Percentiles rank a stretch among this genome's conserved stretches.
phyloP scores from a whole-genome alignment of 768 basidiomycete genomes.

The Kwoniella heveanensis region DNA sequence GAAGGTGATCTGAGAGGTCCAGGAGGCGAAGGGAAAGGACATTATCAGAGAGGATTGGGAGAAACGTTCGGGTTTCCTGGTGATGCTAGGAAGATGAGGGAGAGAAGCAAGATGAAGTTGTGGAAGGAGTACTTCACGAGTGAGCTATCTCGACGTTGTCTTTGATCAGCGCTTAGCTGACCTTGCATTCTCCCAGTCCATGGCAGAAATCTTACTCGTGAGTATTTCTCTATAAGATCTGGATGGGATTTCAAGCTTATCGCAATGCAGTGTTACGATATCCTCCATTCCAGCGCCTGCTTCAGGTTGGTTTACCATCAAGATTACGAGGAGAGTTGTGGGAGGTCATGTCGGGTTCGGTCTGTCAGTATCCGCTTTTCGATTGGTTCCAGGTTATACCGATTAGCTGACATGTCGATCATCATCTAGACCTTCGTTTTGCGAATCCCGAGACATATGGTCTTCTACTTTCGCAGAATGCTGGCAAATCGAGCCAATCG shows the following conservation, averaged over 20 bases:
- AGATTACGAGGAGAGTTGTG: slow-evolving; percentile 94
- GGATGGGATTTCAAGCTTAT: background rate
- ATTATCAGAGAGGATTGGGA: slow-evolving; percentile 53
- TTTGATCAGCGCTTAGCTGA: too few species aligned
- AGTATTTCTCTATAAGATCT: slow-evolving; percentile 15
- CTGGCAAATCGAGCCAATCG: slow-evolving; percentile 76
- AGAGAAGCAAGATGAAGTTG: slow-evolving; percentile 76
- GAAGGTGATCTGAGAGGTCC: slow-evolving; percentile 57
- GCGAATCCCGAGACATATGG: slow-evolving; percentile 81
- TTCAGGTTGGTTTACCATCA: slow-evolving; percentile 95
- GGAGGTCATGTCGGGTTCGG: slow-evolving; percentile 93
- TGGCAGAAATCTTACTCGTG: slow-evolving; percentile 84
- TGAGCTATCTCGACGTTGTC: too few species aligned
- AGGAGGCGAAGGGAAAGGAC: slow-evolving; percentile 54
- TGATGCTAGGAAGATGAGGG: slow-evolving; percentile 56
- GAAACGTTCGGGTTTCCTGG: slow-evolving; percentile 57
- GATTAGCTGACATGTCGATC: slow-evolving; percentile 1
- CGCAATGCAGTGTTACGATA: slow-evolving; percentile 69
- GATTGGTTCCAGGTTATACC: too few species aligned
- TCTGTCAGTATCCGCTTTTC: slow-evolving; percentile 59
- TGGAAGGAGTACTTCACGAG: slow-evolving; percentile 86
- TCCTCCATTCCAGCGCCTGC: slow-evolving; percentile 93
- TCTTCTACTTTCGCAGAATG: slow-evolving; percentile 71
- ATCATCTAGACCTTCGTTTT: slow-evolving; percentile 67
- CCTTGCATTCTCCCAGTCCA: slow-evolving; percentile 66